Percentiles rank a stretch among this genome's conserved stretches.
Conservation (phyloP, 768 basidiomycete genomes). For the Russula ochroleuca region DNA sequence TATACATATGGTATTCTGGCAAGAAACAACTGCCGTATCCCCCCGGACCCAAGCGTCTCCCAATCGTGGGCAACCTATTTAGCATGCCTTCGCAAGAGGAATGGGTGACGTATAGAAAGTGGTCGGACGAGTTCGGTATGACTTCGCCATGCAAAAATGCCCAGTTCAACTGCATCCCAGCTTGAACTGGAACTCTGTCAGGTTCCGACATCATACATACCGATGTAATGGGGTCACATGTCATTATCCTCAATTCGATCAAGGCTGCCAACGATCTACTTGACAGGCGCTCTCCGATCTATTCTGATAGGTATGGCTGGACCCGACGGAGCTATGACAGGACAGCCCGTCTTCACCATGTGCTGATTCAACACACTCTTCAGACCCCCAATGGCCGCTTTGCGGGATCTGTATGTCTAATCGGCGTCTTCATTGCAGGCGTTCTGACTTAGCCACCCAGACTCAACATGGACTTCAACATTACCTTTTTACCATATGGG, state of each 20-base stretch:
- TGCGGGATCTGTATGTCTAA: conserved; percentile 4
- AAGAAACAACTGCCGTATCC: conserved; percentile 1
- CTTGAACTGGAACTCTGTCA: background rate
- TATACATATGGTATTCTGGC: background rate
- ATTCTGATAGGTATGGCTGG: conserved; percentile 19
- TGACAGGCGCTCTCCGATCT: conserved; percentile 29
- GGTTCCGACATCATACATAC: conserved; percentile 28
- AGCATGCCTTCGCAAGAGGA: conserved; percentile 24
- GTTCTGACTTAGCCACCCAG: background rate
- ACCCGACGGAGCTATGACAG: background rate
- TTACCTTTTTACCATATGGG: background rate
- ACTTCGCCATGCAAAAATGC: background rate
- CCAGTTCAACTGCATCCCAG: background rate
- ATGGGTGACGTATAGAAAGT: conserved; percentile 22
- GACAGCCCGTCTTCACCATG: background rate
- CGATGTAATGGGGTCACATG: conserved; percentile 25
- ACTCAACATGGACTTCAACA: background rate
- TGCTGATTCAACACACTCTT: background rate
- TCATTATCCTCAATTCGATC: conserved; percentile 29
- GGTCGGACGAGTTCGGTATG: conserved; percentile 27
- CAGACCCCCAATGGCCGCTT: conserved; percentile 8
- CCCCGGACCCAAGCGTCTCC: conserved; percentile 26
- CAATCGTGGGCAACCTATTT: conserved; percentile 27
- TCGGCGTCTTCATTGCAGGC: background rate
- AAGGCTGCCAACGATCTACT: conserved; percentile 31